phyloP scores from a whole-genome alignment of 768 basidiomycete species.

The Leccinum imitatum region DNA sequence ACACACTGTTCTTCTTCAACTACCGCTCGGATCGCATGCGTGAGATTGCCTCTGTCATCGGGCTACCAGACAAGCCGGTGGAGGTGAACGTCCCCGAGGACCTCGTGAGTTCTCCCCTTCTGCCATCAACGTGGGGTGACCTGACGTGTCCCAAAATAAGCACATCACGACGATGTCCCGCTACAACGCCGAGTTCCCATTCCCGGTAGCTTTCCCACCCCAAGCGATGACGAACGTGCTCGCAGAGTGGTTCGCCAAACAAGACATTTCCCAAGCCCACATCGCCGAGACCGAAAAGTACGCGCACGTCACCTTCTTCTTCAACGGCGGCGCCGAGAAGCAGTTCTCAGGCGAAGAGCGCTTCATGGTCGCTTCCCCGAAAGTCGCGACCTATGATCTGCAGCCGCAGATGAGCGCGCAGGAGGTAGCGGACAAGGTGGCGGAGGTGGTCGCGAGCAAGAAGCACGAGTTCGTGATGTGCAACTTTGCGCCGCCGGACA shows the following conservation, averaged over 20 bases:
- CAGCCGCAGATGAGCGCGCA: slow-evolving; percentile 89
- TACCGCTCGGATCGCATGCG: slow-evolving; percentile 97
- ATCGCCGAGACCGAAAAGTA: slow-evolving; percentile 99
- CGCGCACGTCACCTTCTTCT: slow-evolving; percentile 97
- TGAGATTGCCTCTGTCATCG: slow-evolving; percentile 82
- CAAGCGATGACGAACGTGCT: slow-evolving; percentile 92
- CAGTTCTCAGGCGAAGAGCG: slow-evolving; percentile 83
- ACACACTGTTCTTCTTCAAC: slow-evolving; percentile 96
- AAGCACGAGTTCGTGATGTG: slow-evolving; percentile 93
- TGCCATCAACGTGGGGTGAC: background rate
- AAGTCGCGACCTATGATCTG: slow-evolving; percentile 92
- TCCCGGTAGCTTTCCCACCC: slow-evolving; percentile 90
- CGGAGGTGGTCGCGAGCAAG: slow-evolving; percentile 68
- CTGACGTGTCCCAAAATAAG: slow-evolving; percentile 34
- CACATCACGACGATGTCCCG: slow-evolving; percentile 91
- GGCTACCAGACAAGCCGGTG: slow-evolving; percentile 78
- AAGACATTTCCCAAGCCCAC: slow-evolving; percentile 83
- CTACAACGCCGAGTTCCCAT: slow-evolving; percentile 90
- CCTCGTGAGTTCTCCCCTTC: slow-evolving; percentile 51
- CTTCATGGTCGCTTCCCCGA: slow-evolving; percentile 87
- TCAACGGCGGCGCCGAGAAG: slow-evolving; percentile 95
- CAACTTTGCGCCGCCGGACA: slow-evolving; percentile 96
- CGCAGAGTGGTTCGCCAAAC: slow-evolving; percentile 83
- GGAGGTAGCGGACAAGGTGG: slow-evolving; percentile 89
- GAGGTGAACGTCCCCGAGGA: slow-evolving; percentile 79